These are phyloP conservation scores for Aspergillus heteromorphus DNA, from an alignment of 495 filamentous ascomycete species.

Conservation along the genomic window DNA sequence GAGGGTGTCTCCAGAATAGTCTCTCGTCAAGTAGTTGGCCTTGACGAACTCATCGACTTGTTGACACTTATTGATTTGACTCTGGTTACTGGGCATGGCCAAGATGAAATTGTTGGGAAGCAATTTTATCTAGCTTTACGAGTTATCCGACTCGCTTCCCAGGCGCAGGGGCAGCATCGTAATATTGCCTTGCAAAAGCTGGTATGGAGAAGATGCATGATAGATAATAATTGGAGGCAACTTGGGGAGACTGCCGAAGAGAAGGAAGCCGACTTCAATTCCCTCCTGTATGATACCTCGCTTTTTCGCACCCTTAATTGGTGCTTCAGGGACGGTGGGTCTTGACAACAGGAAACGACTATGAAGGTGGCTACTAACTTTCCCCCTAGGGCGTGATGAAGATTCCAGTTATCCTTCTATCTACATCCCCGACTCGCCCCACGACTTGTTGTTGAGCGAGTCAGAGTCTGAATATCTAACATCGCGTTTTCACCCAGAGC, in stretches of 20 bases:
- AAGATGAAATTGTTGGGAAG: slow-evolving; percentile 35
- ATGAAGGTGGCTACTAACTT: slow-evolving; percentile 12
- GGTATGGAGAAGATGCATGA: slow-evolving; percentile 78
- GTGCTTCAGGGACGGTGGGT: slow-evolving; percentile 33
- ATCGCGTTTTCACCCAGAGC: slow-evolving; percentile 48
- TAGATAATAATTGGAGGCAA: slow-evolving; percentile 70
- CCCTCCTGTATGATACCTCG: slow-evolving; percentile 23
- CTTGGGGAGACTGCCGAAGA: slow-evolving; percentile 34
- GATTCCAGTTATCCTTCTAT: slow-evolving; percentile 18
- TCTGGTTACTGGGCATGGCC: slow-evolving; percentile 23
- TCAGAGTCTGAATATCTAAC: slow-evolving; percentile 49
- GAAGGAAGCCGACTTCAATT: slow-evolving; percentile 20
- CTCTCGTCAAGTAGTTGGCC: slow-evolving; percentile 58
- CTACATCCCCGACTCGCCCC: slow-evolving; percentile 42
- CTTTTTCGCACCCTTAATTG: slow-evolving; percentile 28
- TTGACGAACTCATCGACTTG: slow-evolving; percentile 68
- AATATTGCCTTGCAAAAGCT: slow-evolving; percentile 56
- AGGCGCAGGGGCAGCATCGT: slow-evolving; percentile 43
- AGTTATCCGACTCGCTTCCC: slow-evolving; percentile 53
- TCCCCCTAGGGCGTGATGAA: slow-evolving; percentile 10
- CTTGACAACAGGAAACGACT: background rate
- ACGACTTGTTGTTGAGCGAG: slow-evolving; percentile 42
- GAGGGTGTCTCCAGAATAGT: slow-evolving; percentile 61
- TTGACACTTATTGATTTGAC: slow-evolving; percentile 63
- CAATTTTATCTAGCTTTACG: slow-evolving; percentile 70